These are phyloP conservation scores for Psilocybe cyanescens DNA, from an alignment of 768 basidiomycete species.

Conservation along the genomic window DNA sequence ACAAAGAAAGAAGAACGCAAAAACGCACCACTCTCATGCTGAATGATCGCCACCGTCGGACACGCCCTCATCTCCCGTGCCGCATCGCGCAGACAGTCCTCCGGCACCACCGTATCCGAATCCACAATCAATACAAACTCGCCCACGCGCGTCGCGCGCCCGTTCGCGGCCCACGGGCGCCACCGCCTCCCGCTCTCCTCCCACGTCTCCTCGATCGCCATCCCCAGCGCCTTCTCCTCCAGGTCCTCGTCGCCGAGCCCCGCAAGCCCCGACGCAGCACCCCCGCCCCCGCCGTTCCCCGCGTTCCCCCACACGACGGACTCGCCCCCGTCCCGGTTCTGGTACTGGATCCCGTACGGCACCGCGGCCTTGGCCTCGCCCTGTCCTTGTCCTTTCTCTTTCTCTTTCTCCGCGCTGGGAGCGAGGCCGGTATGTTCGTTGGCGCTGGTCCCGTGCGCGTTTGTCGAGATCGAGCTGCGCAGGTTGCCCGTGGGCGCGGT, in stretches of 20 bases:
- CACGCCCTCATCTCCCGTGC: constrained; percentile 79
- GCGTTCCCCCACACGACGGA: constrained; percentile 29
- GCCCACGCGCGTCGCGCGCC: constrained; percentile 68
- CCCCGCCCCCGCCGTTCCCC: not conserved
- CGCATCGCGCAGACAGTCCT: constrained; percentile 86
- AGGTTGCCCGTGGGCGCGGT: not conserved
- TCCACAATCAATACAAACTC: constrained; percentile 82
- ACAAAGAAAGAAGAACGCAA: constrained; percentile 14
- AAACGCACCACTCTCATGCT: constrained; percentile 71
- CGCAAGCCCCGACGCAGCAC: not conserved
- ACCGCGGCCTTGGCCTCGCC: constrained; percentile 16
- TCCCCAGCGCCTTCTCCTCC: constrained; percentile 71
- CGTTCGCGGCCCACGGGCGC: constrained; percentile 79
- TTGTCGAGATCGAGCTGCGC: constrained; percentile 16
- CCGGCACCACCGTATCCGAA: constrained; percentile 77
- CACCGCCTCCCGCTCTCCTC: constrained; percentile 54
- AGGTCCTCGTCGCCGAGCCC: constrained; percentile 45
- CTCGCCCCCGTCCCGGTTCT: constrained; percentile 68
- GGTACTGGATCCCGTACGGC: constrained; percentile 68
- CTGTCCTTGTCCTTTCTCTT: constrained; percentile 11
- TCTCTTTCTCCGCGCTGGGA: not conserved
- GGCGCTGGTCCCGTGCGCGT: constrained; percentile 14
- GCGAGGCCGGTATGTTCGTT: not conserved
- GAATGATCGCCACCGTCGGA: constrained; percentile 82
- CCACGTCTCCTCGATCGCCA: constrained; percentile 76